These are phyloP conservation scores for Botryobasidium botryosum DNA, from an alignment of 768 basidiomycete species.

Conservation along the genomic window DNA sequence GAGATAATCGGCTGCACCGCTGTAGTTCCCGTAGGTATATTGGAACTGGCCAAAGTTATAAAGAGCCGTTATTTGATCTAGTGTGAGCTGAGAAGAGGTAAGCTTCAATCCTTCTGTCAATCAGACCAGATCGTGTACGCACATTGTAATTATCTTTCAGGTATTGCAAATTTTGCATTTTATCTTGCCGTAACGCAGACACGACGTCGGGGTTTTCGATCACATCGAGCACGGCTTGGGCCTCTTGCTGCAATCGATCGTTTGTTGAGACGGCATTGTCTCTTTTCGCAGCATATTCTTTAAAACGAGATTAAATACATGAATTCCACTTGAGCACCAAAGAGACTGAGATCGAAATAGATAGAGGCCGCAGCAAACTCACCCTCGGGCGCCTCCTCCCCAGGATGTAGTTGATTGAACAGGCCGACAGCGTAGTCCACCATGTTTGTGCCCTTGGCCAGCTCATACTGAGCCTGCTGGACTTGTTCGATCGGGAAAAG, in stretches of 20 bases:
- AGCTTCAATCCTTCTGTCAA: background rate
- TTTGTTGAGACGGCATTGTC: slow-evolving; percentile 69
- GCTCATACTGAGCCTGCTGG: slow-evolving; percentile 85
- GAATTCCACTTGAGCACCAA: background rate
- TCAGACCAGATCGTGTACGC: slow-evolving; percentile 17
- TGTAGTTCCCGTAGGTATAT: slow-evolving; percentile 96
- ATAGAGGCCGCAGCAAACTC: slow-evolving; percentile 13
- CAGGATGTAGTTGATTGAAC: slow-evolving; percentile 63
- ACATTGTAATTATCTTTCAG: slow-evolving; percentile 87
- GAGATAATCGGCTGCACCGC: slow-evolving; percentile 89
- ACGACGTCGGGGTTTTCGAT: slow-evolving; percentile 96
- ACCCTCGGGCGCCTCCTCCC: slow-evolving; percentile 54
- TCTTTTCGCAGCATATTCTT: slow-evolving; percentile 79
- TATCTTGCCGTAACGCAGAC: slow-evolving; percentile 85
- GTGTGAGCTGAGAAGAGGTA: slow-evolving; percentile 45
- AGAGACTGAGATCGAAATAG: background rate
- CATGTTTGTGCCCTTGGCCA: slow-evolving; percentile 97
- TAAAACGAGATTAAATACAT: slow-evolving; percentile 4
- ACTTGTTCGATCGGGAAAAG: slow-evolving; percentile 69
- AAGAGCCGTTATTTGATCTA: slow-evolving; percentile 87
- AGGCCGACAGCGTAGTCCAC: slow-evolving; percentile 79
- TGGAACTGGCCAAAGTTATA: slow-evolving; percentile 99
- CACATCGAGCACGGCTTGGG: slow-evolving; percentile 83
- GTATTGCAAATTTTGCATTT: slow-evolving; percentile 89
- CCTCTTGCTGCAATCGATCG: slow-evolving; percentile 73